These are phyloP conservation scores for Bondarzewia mesenterica DNA, from an alignment of 1,284 basidiomycete genomes.

Conservation along the genomic window DNA sequence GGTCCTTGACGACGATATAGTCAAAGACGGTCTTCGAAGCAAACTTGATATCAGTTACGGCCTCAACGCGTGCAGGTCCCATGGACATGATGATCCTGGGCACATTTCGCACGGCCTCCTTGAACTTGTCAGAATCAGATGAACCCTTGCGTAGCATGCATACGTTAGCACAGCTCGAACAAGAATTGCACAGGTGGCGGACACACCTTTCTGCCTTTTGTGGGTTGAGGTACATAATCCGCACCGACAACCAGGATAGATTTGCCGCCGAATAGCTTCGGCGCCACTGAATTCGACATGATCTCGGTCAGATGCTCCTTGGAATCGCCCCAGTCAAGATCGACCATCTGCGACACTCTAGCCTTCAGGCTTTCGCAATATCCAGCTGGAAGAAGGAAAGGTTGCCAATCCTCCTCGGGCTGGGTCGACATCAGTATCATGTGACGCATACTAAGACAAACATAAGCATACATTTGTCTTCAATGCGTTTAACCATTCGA, in stretches of 20 bases:
- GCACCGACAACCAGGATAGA: conserved; percentile 48
- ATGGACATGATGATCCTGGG: conserved; percentile 63
- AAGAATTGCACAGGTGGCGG: background rate
- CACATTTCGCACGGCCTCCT: conserved; percentile 23
- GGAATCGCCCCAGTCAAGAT: conserved; percentile 60
- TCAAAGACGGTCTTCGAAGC: conserved; percentile 37
- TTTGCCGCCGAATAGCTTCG: conserved; percentile 45
- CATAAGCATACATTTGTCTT: conserved; percentile 32
- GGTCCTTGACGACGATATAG: conserved; percentile 59
- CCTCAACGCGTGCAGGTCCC: conserved; percentile 64
- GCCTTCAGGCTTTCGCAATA: conserved; percentile 42
- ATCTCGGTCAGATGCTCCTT: conserved; percentile 46
- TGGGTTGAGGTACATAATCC: conserved; percentile 41
- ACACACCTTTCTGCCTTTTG: conserved; percentile 30
- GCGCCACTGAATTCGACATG: conserved; percentile 44
- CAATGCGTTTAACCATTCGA: conserved; percentile 49
- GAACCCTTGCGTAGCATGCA: background rate
- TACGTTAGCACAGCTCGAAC: too few relatives aligned
- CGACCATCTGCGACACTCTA: conserved; percentile 61
- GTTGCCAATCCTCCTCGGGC: conserved; percentile 45
- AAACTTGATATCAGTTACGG: conserved; percentile 31
- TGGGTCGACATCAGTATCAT: conserved; percentile 8
- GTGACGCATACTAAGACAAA: conserved; percentile 1
- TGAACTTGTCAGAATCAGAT: conserved; percentile 13
- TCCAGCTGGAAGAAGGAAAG: conserved; percentile 64